Conservation (phyloP, 177 flowering plant species). For the Vitis hybrid region DNA sequence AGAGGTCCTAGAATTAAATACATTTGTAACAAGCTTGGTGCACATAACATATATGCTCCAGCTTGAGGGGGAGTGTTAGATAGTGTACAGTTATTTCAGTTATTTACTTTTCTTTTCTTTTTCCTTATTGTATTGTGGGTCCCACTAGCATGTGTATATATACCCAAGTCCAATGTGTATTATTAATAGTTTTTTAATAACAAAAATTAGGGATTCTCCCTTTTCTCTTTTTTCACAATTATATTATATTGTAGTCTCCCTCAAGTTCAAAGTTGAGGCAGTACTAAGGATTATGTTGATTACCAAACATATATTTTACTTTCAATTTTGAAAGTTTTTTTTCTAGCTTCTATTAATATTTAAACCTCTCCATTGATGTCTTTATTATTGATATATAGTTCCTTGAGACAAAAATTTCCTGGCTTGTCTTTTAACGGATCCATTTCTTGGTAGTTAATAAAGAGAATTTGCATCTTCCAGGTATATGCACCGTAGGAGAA, state of each 20-base stretch:
- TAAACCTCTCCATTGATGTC: not conserved
- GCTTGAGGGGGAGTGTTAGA: too few relatives aligned
- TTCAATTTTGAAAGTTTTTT: not conserved
- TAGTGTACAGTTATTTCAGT: too few relatives aligned
- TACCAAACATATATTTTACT: not conserved
- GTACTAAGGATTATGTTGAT: not conserved
- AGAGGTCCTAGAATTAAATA: too few relatives aligned
- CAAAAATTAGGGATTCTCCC: too few relatives aligned
- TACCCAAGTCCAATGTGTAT: too few relatives aligned
- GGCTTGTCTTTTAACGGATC: not conserved
- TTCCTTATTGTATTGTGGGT: too few relatives aligned
- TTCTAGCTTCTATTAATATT: not conserved
- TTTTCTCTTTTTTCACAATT: too few relatives aligned
- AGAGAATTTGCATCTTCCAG: slow-evolving; percentile 19
- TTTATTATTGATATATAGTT: not conserved
- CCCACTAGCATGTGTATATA: too few relatives aligned
- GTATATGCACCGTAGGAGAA: slow-evolving; percentile 8
- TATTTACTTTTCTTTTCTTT: too few relatives aligned
- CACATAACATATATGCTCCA: too few relatives aligned
- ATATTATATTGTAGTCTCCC: not conserved
- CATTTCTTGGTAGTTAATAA: not conserved
- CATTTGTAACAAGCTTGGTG: too few relatives aligned
- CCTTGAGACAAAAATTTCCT: not conserved
- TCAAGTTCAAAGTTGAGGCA: not conserved
- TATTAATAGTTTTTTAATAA: too few relatives aligned